A percentile compares a stretch with the other conserved stretches of the same genome.
Evolutionary conservation across 805 yeast genomes (phyloP).

Genomic region (Cyberlindnera bimundalis): DNA sequence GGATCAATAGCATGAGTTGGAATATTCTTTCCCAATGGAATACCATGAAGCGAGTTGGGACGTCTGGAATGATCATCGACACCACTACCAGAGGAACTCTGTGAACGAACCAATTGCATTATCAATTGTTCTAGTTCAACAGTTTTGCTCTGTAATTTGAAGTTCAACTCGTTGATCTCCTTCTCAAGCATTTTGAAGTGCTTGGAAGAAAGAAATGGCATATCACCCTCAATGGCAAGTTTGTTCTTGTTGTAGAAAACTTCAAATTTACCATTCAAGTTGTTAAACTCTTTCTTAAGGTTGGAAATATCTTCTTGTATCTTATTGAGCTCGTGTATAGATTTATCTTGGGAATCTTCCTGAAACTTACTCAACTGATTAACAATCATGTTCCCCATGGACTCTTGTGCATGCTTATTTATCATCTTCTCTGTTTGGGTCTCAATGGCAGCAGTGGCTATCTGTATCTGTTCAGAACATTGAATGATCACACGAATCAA

Average conservation of each 20-base stretch:
- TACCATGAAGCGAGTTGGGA: slow-evolving; percentile 8
- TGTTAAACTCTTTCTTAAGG: slow-evolving; percentile 6
- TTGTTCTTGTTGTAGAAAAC: slow-evolving; percentile 17
- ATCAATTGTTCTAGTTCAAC: slow-evolving; percentile 10
- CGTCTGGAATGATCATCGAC: neutral
- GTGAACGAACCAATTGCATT: neutral
- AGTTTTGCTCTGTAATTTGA: slow-evolving; percentile 6
- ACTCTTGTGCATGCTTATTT: neutral
- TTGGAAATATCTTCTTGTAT: neutral
- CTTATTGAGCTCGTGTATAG: neutral
- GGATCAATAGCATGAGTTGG: slow-evolving; percentile 6
- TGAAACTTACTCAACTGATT: neutral
- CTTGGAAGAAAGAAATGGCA: slow-evolving; percentile 14
- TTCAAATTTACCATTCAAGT: slow-evolving; percentile 9
- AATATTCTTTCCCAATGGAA: slow-evolving; percentile 5
- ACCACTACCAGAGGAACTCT: neutral
- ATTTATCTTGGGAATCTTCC: neutral
- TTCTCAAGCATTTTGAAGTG: slow-evolving; percentile 22
- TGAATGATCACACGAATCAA: slow-evolving; percentile 28
- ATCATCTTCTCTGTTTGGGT: slow-evolving; percentile 13
- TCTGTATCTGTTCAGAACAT: slow-evolving; percentile 19
- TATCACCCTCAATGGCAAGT: slow-evolving; percentile 13
- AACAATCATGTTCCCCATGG: neutral
- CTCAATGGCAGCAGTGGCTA: slow-evolving; percentile 20
- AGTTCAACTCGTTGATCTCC: slow-evolving; percentile 19